Evolutionary conservation across 1,284 basidiomycete genomes (phyloP).

Genomic region (Ceratobasidium sp.): DNA sequence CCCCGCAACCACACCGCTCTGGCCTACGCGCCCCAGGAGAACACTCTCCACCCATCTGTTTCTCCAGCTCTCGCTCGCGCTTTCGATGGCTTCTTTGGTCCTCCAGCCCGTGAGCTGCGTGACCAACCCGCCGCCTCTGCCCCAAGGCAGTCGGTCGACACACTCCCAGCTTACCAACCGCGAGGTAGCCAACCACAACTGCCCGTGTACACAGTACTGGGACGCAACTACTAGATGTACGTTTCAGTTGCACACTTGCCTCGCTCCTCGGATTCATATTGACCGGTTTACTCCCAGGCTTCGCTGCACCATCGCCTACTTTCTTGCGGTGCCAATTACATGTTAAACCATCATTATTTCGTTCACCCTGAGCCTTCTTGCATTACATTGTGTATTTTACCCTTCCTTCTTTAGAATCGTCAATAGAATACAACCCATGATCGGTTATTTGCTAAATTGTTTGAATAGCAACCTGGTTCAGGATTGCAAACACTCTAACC

Average conservation of each 20-base stretch:
- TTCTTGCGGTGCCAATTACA: background rate
- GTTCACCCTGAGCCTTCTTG: constrained; percentile 17
- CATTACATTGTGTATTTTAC: constrained; percentile 3
- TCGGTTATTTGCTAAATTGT: background rate
- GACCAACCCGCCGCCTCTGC: constrained; percentile 21
- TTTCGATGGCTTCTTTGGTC: constrained; percentile 43
- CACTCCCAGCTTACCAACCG: constrained; percentile 27
- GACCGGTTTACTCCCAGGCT: background rate
- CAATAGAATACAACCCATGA: background rate
- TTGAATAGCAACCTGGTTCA: background rate
- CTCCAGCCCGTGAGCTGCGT: constrained; percentile 40
- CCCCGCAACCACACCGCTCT: constrained; percentile 40
- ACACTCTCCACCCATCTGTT: constrained; percentile 23
- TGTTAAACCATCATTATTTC: constrained; percentile 20
- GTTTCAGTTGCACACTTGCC: background rate
- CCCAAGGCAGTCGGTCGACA: constrained; percentile 28
- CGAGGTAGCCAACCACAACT: constrained; percentile 1
- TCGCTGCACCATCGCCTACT: background rate
- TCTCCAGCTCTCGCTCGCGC: constrained; percentile 37
- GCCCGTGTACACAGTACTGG: constrained; percentile 32
- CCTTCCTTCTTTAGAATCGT: background rate
- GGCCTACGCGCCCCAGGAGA: constrained; percentile 25
- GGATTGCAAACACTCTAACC: too few species aligned
- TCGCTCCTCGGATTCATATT: background rate
- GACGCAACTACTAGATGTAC: constrained; percentile 29